Percentiles rank a stretch among this genome's conserved stretches.
These are phyloP conservation scores for Gentiana dahurica DNA, from an alignment of 257 asterid species.

Conservation along the genomic window DNA sequence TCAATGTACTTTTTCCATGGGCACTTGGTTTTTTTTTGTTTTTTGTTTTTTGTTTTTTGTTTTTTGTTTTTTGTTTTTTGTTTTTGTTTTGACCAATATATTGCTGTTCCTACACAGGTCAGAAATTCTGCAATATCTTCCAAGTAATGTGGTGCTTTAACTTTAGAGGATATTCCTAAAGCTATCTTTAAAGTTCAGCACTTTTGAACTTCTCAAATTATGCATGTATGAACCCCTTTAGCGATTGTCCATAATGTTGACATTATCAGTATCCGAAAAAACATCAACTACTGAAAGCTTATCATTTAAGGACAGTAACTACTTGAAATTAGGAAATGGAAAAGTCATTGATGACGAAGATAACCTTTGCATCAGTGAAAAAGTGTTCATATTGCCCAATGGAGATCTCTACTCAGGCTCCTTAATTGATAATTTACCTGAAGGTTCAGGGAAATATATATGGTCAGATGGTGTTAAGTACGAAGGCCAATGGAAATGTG, in stretches of 20 bases:
- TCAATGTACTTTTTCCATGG: too few species aligned
- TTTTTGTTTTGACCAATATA: too few species aligned
- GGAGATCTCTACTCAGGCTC: slow-evolving; percentile 66
- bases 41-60: too few species aligned
- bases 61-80: too few species aligned
- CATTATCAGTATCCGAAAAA: slow-evolving; percentile 45
- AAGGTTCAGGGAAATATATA: slow-evolving; percentile 58
- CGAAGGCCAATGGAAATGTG: slow-evolving; percentile 89
- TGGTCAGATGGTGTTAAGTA: slow-evolving; percentile 92
- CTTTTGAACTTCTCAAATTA: slow-evolving; percentile 12
- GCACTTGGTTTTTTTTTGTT: too few species aligned
- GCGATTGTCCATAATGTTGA: slow-evolving; percentile 39
- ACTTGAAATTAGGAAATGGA: slow-evolving; percentile 28
- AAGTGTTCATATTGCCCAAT: slow-evolving; percentile 37
- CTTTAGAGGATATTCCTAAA: slow-evolving; percentile 19
- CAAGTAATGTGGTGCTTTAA: slow-evolving; percentile 8
- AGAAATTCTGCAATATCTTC: slow-evolving; percentile 1
- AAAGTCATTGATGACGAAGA: slow-evolving; percentile 42
- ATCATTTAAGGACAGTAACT: slow-evolving; percentile 24
- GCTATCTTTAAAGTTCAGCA: slow-evolving; percentile 21
- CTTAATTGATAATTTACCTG: slow-evolving; percentile 57
- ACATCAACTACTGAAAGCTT: slow-evolving; percentile 40
- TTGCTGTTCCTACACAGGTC: too few species aligned
- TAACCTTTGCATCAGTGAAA: slow-evolving; percentile 31
- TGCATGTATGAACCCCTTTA: slow-evolving; percentile 90